Evolutionary conservation across 139 green algal species (phyloP).

Genomic region (Chlamydomonas sp.): DNA sequence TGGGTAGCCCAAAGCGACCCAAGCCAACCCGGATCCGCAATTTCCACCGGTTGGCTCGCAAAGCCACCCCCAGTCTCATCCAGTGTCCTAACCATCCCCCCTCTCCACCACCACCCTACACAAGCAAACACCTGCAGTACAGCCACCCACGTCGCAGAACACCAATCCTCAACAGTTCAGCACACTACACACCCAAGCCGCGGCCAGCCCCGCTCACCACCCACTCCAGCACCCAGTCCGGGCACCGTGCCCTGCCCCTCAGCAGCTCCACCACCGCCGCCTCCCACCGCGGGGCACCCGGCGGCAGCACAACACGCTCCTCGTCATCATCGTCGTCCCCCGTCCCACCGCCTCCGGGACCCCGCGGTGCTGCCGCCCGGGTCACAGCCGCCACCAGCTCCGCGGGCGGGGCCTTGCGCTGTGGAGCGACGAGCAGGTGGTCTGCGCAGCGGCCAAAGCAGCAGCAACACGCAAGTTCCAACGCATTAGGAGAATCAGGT

Average conservation of each 20-base stretch:
- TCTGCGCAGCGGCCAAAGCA: not conserved
- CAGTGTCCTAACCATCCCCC: not conserved
- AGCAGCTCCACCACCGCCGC: slow-evolving; percentile 34
- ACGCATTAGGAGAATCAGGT: not conserved
- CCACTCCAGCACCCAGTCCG: slow-evolving; percentile 36
- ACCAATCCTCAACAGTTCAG: too few species aligned
- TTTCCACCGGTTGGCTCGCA: not conserved
- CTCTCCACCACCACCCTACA: not conserved
- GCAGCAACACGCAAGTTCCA: not conserved
- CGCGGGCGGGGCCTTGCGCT: slow-evolving; percentile 21
- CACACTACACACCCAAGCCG: not conserved
- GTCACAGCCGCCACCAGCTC: slow-evolving; percentile 11
- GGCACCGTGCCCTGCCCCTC: not conserved
- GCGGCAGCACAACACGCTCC: slow-evolving; percentile 22
- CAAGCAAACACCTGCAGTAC: not conserved
- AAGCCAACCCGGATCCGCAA: not conserved
- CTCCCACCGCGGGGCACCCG: slow-evolving; percentile 24
- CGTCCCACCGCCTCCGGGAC: too few species aligned
- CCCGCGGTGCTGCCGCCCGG: not conserved
- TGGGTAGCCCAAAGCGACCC: too few species aligned
- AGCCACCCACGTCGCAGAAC: not conserved
- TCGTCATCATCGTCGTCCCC: slow-evolving; percentile 26
- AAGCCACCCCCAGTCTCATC: not conserved
- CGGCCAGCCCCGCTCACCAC: not conserved
- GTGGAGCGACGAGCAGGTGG: slow-evolving; percentile 20